Percentiles rank a stretch among this genome's conserved stretches.
Evolutionary conservation across 208 protist species (phyloP).

Genomic region (Histomonas meleagridis): DNA sequence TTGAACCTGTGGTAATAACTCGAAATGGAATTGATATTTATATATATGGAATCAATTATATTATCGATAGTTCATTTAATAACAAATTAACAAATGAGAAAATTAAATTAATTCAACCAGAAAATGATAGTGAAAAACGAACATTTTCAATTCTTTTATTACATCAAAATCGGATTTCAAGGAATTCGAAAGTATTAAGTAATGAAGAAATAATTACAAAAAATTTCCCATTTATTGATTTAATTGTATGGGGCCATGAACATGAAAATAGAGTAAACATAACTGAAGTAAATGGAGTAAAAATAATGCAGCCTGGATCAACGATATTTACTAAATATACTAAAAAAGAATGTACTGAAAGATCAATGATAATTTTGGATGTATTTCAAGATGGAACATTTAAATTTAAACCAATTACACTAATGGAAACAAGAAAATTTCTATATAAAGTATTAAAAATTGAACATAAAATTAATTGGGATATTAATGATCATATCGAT

Average conservation of each 20-base stretch:
- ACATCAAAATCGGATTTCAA: background rate
- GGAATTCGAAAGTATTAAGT: too few species aligned
- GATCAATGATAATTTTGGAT: background rate
- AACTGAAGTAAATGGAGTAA: background rate
- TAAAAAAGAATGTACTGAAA: background rate
- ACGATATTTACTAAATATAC: background rate
- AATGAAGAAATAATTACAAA: background rate
- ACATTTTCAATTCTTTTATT: background rate
- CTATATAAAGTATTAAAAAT: too few species aligned
- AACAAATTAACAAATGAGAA: background rate
- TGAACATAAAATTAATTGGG: too few species aligned
- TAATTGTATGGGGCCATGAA: background rate
- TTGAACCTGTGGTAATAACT: background rate
- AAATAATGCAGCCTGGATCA: background rate
- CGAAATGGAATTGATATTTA: background rate
- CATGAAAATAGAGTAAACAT: background rate
- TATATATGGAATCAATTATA: background rate
- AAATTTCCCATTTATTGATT: background rate
- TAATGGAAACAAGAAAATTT: background rate
- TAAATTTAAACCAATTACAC: background rate
- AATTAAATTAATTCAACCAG: background rate
- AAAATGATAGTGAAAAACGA: background rate
- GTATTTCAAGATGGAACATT: background rate
- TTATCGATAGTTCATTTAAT: background rate
- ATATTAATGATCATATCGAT: too few species aligned